These are phyloP conservation scores for Albophoma yamanashiensis DNA, from an alignment of 2,329 filamentous ascomycete species.

Conservation along the genomic window DNA sequence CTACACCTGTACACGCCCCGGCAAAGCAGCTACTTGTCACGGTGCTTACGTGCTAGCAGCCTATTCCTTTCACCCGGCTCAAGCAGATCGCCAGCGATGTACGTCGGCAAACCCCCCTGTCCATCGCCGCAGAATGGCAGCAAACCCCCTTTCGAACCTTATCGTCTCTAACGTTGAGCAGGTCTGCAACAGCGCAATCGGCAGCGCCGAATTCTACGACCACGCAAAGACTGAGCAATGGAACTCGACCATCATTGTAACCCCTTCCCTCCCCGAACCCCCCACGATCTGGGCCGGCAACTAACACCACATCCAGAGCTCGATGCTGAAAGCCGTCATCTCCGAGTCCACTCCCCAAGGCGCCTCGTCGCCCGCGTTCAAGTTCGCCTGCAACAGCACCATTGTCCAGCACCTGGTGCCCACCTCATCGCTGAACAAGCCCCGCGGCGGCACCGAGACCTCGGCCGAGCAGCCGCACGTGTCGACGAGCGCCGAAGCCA, in stretches of 20 bases:
- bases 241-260: conserved; percentile 89
- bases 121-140: not conserved
- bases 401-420: conserved; percentile 89
- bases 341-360: conserved; percentile 56
- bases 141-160: not conserved
- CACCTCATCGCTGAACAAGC: conserved; percentile 52
- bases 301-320: conserved; percentile 43
- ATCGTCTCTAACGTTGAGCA: conserved; percentile 23
- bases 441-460: conserved; percentile 38
- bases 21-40: not conserved
- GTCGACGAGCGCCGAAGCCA: conserved; percentile 42
- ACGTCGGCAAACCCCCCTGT: conserved; percentile 23
- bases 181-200: conserved; percentile 76
- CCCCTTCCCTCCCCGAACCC: conserved; percentile 17
- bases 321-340: conserved; percentile 67
- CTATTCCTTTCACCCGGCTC: conserved; percentile 64
- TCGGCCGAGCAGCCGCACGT: conserved; percentile 40
- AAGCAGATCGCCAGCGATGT: conserved; percentile 82
- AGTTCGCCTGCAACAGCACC: conserved; percentile 95
- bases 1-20: conserved; percentile 22
- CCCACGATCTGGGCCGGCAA: not conserved
- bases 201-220: conserved; percentile 68
- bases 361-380: conserved; percentile 57
- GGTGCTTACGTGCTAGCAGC: conserved; percentile 36
- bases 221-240: conserved; percentile 76